Percentiles rank a stretch among this genome's conserved stretches.
These are phyloP conservation scores for Tylopilus sp. DNA, from an alignment of 768 basidiomycete genomes.

Conservation along the genomic window DNA sequence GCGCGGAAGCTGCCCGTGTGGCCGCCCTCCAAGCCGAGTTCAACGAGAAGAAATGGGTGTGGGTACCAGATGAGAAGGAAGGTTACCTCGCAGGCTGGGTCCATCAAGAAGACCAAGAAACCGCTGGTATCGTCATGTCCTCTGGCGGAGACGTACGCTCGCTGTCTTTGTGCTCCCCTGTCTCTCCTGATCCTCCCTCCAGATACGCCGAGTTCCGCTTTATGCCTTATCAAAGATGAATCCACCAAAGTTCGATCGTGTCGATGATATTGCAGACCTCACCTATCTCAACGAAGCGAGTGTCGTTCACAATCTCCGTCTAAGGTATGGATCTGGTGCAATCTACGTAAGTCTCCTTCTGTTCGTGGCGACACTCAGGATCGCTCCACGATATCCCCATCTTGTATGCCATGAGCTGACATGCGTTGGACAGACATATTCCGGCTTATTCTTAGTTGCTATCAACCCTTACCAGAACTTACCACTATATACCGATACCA, in stretches of 20 bases:
- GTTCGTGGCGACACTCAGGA: neutral
- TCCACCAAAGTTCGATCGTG: conserved; percentile 96
- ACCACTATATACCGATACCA: conserved; percentile 86
- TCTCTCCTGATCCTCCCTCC: conserved; percentile 5
- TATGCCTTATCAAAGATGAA: conserved; percentile 94
- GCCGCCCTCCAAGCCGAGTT: conserved; percentile 94
- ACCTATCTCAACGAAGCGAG: conserved; percentile 98
- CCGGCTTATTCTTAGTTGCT: conserved; percentile 95
- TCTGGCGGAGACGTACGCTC: conserved; percentile 70
- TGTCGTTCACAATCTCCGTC: conserved; percentile 94
- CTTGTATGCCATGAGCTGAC: conserved; percentile 13
- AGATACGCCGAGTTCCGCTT: conserved; percentile 70
- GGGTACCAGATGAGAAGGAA: conserved; percentile 90
- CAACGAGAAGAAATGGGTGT: conserved; percentile 98
- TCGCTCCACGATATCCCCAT: conserved; percentile 1
- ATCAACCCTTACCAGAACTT: conserved; percentile 95
- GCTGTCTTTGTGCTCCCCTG: neutral
- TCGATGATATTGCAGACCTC: conserved; percentile 96
- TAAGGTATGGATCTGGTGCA: conserved; percentile 86
- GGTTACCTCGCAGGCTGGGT: conserved; percentile 97
- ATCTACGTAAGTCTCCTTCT: conserved; percentile 71
- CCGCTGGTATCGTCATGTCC: conserved; percentile 82
- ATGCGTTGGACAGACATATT: conserved; percentile 67
- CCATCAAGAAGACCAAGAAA: conserved; percentile 78
- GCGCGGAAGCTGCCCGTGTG: conserved; percentile 71